Percentiles rank a stretch among this genome's conserved stretches.
These are phyloP conservation scores for Schoenoplectus tabernaemontani DNA, from an alignment of 202 grass and related monocot genomes.

Conservation along the genomic window DNA sequence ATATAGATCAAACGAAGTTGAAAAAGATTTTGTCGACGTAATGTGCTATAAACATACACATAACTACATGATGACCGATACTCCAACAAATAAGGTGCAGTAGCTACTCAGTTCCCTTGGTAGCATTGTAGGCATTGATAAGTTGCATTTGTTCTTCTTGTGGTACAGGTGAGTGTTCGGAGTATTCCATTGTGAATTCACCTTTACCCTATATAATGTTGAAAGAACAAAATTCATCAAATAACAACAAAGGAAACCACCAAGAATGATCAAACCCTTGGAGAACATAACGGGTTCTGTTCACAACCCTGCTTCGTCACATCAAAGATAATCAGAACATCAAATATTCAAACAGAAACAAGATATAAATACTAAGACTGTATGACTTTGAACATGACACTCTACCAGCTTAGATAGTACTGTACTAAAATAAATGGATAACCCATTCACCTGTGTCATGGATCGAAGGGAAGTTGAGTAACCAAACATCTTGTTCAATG, in stretches of 20 bases:
- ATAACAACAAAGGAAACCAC: too few species aligned
- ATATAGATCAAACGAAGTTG: not conserved
- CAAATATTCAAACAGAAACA: not conserved
- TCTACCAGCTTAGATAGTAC: not conserved
- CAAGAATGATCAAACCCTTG: too few species aligned
- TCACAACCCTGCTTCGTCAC: too few species aligned
- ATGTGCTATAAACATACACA: slow-evolving; percentile 1
- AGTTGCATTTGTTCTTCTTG: slow-evolving; percentile 88
- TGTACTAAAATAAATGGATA: not conserved
- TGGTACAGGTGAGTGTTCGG: slow-evolving; percentile 71
- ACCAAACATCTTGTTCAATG: slow-evolving; percentile 97
- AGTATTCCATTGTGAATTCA: slow-evolving; percentile 99
- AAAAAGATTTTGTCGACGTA: slow-evolving; percentile 2
- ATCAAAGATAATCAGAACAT: too few species aligned
- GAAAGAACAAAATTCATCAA: slow-evolving; percentile 9
- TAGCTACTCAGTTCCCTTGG: slow-evolving; percentile 48
- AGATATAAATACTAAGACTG: not conserved
- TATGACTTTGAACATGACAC: too few species aligned
- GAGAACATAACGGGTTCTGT: not conserved
- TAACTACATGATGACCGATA: slow-evolving; percentile 4
- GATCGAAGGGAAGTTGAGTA: slow-evolving; percentile 85
- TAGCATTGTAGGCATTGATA: slow-evolving; percentile 58
- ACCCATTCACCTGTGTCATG: slow-evolving; percentile 63
- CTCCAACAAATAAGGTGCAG: slow-evolving; percentile 1
- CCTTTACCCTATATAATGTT: slow-evolving; percentile 76